Conservation (phyloP, 495 filamentous ascomycete species). For the Penicillium waksmanii region DNA sequence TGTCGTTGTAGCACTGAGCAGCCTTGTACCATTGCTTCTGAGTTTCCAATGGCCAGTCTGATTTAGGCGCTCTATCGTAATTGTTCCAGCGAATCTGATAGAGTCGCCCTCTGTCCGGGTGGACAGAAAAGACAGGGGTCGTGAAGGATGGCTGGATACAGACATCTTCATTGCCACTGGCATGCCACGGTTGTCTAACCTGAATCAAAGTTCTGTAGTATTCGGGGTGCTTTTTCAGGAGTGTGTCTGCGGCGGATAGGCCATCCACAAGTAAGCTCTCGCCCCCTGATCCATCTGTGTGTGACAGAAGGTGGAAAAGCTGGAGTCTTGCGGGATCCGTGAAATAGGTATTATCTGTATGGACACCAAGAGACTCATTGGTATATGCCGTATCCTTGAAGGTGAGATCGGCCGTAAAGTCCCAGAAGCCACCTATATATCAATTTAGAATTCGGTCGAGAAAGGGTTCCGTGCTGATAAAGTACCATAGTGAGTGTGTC, state of each 20-base stretch:
- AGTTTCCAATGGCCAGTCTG: conserved; percentile 39
- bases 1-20: conserved; percentile 64
- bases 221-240: conserved; percentile 50
- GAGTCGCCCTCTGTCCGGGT: conserved; percentile 40
- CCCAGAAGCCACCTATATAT: conserved; percentile 79
- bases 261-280: conserved; percentile 81
- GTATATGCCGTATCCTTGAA: conserved; percentile 96
- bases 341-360: conserved; percentile 96
- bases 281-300: conserved; percentile 67
- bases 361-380: conserved; percentile 69
- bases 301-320: conserved; percentile 85
- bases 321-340: conserved; percentile 87
- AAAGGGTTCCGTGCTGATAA: not conserved
- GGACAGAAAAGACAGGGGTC: conserved; percentile 66
- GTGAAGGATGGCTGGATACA: conserved; percentile 68
- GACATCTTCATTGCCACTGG: conserved; percentile 81
- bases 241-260: conserved; percentile 65
- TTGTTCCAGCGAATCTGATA: conserved; percentile 89
- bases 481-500: conserved; percentile 83
- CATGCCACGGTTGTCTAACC: conserved; percentile 68
- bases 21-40: conserved; percentile 75
- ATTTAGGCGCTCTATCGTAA: conserved; percentile 71
- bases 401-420: conserved; percentile 86
- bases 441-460: not conserved
- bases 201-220: conserved; percentile 56